Evolutionary conservation across 192 early-diverging fungal genomes (phyloP), one percentile per base, ranked within the genome.

Genomic region (Lobosporangium transversale): DNA sequence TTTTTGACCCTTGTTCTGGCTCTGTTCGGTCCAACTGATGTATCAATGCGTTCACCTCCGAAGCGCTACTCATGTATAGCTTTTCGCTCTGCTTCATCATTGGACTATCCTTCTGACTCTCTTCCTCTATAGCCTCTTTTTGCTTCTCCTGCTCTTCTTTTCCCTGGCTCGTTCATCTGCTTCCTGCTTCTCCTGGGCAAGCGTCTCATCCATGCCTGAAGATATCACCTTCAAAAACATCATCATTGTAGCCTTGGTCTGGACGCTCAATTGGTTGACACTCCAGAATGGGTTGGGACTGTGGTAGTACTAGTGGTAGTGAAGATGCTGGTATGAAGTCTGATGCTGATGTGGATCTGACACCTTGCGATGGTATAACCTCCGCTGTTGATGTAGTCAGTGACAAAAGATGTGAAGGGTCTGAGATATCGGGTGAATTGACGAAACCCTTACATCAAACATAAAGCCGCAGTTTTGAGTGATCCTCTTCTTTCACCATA

Each of bases 221-320:
- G 53, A 76, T 76, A 7, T 76, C 64, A 6, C 73, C 65, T 23
- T 76, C 73, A 66, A 76, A 76, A 15, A 62, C 47, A n/a, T 76
- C 73, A 32, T 76, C 73, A n/a, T 76, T 76, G 18, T 50, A 76
- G 0, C 37, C 52, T 45, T 65, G 49, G 18, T 23, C 40, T 18
- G 51, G 32, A 2, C 2, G 20, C 3, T 20, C 42, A n/a, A 37
- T 31, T 24, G 43, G 53, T 23, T 29, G 18, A 21, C 17, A 12
- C 14, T 57, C 33, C 18, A 4, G 51, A 33, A 24, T 54, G 12
- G 15, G 31, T 51, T 36, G 54, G 37, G 37, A 17, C 31, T 21
- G 29, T 12, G 14, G 6, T 49, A n/a, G 21, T n/a, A 21, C 20
- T n/a, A n/a, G 20, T n/a, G 11, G 37, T 10, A 40, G 37, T 7